Evolutionary conservation across 1,284 basidiomycete species (phyloP), one percentile per base, ranked within the genome.

Genomic region (Microbotryum scabiosae): DNA sequence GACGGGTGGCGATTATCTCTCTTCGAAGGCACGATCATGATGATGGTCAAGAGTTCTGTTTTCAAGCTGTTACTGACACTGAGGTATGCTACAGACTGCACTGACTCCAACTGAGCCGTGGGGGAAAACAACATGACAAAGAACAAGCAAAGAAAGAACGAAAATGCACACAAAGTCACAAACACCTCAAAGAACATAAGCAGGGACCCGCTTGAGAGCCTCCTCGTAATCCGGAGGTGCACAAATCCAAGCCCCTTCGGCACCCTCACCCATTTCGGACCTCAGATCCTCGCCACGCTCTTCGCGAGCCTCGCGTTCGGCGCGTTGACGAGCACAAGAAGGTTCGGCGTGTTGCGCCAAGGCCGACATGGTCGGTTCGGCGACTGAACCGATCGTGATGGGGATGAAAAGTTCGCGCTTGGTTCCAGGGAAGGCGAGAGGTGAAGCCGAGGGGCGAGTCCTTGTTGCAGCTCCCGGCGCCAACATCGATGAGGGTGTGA

Each of bases 341-440:
- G 43, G 44, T 10, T 48, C 64, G 7, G n/a, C 30, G 5, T 48
- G 45, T 20, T 21, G 49, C 32, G 46, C 51, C 53, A 71, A 51
- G 58, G 69, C 67, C 6, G 61, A 59, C 51, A 70, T 59, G 14
- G 62, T 62, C 26, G 78, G 78, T 62, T 79, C 78, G 16, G 75
- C 73, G 32, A 79, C 78, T 8, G 73, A 75, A 2, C 78, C 78
- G 58, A 79, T 73, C 21, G 75, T 72, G 67, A 79, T 69, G 0
- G 77, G 76, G 36, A 78, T 64, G n/a, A 75, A 68, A 9, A 78
- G 68, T 25, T 75, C 73, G 43, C 75, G 70, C 23, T 74, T 53
- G 61, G 70, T 71, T 53, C 69, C 72, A 5, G 72, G 72, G 67
- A 73, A 73, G 30, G 64, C 46, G 43, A 65, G 64, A 7, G 59